These are phyloP conservation scores for Ustilago curta DNA, from an alignment of 1,284 basidiomycete species.

Conservation along the genomic window DNA sequence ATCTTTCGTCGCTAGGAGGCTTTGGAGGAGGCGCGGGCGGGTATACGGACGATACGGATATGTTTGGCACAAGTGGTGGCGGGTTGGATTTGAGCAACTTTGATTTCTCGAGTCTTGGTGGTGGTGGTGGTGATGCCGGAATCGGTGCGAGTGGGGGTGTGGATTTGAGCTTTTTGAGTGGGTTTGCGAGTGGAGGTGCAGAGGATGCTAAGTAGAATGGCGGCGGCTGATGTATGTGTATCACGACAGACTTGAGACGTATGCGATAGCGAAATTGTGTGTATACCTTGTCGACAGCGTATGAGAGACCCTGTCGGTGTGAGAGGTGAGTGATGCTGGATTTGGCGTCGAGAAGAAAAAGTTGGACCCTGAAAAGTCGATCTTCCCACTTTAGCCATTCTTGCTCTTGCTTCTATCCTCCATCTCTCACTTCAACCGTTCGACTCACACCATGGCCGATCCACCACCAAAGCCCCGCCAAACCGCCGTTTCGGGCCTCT, in stretches of 20 bases:
- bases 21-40: constrained; percentile 12
- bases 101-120: constrained; percentile 37
- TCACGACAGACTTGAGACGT: no score
- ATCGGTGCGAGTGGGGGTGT: constrained; percentile 66
- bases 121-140: constrained; percentile 64
- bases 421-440: background rate
- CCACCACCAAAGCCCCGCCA: background rate
- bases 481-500: background rate
- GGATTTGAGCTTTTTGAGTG: constrained; percentile 67
- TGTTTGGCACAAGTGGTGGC: constrained; percentile 24
- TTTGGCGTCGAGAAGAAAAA: constrained; percentile 49
- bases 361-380: constrained; percentile 18
- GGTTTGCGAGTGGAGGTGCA: constrained; percentile 34
- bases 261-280: background rate
- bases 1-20: constrained; percentile 24
- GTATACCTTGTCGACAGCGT: background rate
- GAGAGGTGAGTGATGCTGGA: background rate
- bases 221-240: constrained; percentile 13
- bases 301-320: background rate
- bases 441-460: background rate
- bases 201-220: constrained; percentile 63
- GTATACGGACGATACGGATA: constrained; percentile 19
- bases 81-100: constrained; percentile 47
- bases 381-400: background rate
- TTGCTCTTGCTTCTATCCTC: background rate